These are phyloP conservation scores for Phytophthora macrochlamydospora DNA, from an alignment of 352 stramenopile genomes.

Conservation along the genomic window DNA sequence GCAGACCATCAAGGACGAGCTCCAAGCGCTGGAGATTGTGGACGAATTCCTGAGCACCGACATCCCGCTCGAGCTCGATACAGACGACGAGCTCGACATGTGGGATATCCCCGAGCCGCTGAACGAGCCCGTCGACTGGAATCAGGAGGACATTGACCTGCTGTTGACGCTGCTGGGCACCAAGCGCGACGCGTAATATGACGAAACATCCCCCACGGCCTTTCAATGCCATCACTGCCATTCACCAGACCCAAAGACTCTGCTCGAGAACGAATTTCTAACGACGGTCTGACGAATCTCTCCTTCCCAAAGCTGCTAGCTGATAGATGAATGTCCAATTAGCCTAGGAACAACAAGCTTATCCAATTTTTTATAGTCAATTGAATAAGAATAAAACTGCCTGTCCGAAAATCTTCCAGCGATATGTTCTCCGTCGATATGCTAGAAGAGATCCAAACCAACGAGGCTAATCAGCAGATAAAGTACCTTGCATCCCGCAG, in stretches of 20 bases:
- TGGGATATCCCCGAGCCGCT: conserved; percentile 38
- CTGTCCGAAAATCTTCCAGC: neutral
- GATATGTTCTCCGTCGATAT: no score
- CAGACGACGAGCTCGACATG: conserved; percentile 36
- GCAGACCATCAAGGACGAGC: conserved; percentile 17
- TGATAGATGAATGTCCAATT: neutral
- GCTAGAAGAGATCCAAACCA: no score
- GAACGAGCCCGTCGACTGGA: conserved; percentile 29
- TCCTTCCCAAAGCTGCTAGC: no score
- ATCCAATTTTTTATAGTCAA: conserved; percentile 10
- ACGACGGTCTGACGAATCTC: no score
- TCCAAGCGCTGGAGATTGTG: conserved; percentile 24
- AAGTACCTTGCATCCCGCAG: no score
- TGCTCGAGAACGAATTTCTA: no score
- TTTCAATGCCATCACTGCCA: neutral
- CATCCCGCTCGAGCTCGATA: conserved; percentile 32
- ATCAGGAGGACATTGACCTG: conserved; percentile 36
- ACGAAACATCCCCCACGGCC: neutral
- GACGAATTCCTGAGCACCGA: conserved; percentile 33
- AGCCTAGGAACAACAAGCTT: conserved; percentile 14
- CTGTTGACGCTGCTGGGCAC: conserved; percentile 32
- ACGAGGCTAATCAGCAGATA: no score
- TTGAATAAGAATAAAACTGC: conserved; percentile 6
- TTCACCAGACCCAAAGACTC: neutral
- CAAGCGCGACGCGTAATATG: conserved; percentile 18